Base-by-base conservation (phyloP, 345 rosid genomes). In the Excoecaria cochinchinensis region DNA sequence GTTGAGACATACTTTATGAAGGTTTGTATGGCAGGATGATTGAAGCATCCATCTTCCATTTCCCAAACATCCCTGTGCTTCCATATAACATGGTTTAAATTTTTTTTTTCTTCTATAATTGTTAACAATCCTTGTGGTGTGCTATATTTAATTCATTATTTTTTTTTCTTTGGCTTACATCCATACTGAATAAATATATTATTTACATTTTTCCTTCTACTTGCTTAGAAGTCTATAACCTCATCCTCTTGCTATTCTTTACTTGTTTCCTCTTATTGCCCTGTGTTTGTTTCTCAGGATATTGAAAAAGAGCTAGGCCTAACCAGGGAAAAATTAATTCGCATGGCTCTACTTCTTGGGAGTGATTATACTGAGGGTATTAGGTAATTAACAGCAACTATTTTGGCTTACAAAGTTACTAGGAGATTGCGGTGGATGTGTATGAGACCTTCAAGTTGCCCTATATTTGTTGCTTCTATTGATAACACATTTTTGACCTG, bases 351-450 rank as follows among this genome's bases (percentile, higher is more conserved):
- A 87, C 99, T 95, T 73, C 89, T 95, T 81, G 99, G 99, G 73
- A 95, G 98, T 87, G 98, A 95, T 85, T 95, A 91, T 80, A 95
- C 99, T 6, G 99, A 95, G 85, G 99, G 99, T 57, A 84, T 95
- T 79, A 91, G 99, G 99, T 93, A 86, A 72, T 51, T 38, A 44
- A 62, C 44, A 8, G 42, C 14, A 16, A 53, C 22, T 36, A 3
- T 31, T 71, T 65, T 48, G 38, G 3, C 24, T 42, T 44, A 60
- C n/a, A 21, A 40, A 22, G 71, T 59, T 66, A 57, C 67, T 68
- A 11, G 61, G 58, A 61, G 57, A 67, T 22, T 8, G 4, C 75
- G 40, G 42, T 44, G 21, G 12, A 46, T 22, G 42, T 62, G 52
- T 38, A 36, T 62, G 8, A n/a, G 55, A 44, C 66, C 22, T 55